Conservation (phyloP, 2,329 filamentous ascomycete genomes). For the Neofusicoccum cordaticola region DNA sequence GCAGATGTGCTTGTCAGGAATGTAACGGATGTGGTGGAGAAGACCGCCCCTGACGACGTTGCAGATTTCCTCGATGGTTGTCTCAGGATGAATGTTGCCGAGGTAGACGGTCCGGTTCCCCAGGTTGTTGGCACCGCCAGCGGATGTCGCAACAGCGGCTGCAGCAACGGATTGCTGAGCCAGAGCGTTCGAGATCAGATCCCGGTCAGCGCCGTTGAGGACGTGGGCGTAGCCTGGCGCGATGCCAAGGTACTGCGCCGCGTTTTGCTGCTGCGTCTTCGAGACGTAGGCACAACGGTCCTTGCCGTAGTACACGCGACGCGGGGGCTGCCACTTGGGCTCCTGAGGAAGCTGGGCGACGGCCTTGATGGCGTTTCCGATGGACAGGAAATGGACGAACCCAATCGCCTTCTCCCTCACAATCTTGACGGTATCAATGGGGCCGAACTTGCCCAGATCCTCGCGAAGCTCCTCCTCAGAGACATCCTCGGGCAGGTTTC, state of each 20-base stretch:
- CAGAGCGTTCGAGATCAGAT: conserved; percentile 92
- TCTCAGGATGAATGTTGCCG: conserved; percentile 98
- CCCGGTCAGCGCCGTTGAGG: conserved; percentile 90
- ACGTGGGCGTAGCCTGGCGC: conserved; percentile 95
- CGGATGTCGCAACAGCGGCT: conserved; percentile 92
- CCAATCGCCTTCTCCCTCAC: conserved; percentile 97
- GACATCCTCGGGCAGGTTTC: conserved; percentile 87
- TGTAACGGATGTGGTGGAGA: conserved; percentile 97
- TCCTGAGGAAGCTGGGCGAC: conserved; percentile 95
- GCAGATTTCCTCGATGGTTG: conserved; percentile 98
- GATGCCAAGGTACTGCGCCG: conserved; percentile 95
- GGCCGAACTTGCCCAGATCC: conserved; percentile 92
- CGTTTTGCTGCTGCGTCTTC: conserved; percentile 99
- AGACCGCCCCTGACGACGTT: conserved; percentile 95
- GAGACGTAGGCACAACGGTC: conserved; percentile 98
- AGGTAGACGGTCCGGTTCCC: conserved; percentile 97
- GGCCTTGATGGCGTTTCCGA: conserved; percentile 97
- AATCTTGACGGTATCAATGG: conserved; percentile 96
- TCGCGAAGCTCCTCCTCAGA: conserved; percentile 89
- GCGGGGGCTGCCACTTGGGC: conserved; percentile 91
- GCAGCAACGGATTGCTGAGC: conserved; percentile 97
- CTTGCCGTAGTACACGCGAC: conserved; percentile 97
- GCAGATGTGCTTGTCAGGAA: conserved; percentile 99
- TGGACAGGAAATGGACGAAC: conserved; percentile 95
- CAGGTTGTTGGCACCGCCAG: conserved; percentile 94